Base-by-base conservation (phyloP, 176 grass and related monocot species). In the Rhynchospora pubera region DNA sequence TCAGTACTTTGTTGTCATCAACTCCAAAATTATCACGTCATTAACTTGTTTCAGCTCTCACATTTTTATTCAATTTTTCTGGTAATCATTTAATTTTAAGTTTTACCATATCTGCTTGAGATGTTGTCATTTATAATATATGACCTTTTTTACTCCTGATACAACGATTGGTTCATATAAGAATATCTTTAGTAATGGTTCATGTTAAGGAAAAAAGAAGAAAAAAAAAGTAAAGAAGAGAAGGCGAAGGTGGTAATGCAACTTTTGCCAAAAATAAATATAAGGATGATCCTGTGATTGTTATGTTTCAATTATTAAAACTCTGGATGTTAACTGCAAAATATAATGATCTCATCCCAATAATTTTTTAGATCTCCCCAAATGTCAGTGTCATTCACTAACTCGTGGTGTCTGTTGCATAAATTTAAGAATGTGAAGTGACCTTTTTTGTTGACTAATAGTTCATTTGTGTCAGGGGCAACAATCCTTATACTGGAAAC, bases 401-500 rank as follows among this genome's bases (percentile, higher is more conserved):
- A 55, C 34, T 23, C 50, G 32, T 77, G 77, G 74, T 85, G 44
- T 70, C 77, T 13, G 72, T 59, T 85, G 55, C 42, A 65, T 50
- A 79, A 74, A 47, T 77, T 83, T 62, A 63, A 82, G 80, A 50
- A 24, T 59, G 58, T 84, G 21, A n/a, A 77, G 47, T 26, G 74
- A 43, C 61, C 81, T 34, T 15, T 34, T 69, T 83, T 83, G 28
- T 55, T 83, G 79, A 59, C 79, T 87, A 28, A 69, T 93, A 78
- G 66, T 47, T 88, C 62, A 55, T 77, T 53, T 21, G 6, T 56
- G 24, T 56, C 23, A 70, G 72, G 62, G 60, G 50, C 23, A 65
- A 57, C 62, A 64, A 86, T 91, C 79, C 62, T 86, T 77, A 63
- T 77, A 82, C 21, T 72, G 79, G 51, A 92, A 88, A 77, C 77